phyloP scores from a whole-genome alignment of 805 yeast genomes.

The Suhomyces kilbournensis region DNA sequence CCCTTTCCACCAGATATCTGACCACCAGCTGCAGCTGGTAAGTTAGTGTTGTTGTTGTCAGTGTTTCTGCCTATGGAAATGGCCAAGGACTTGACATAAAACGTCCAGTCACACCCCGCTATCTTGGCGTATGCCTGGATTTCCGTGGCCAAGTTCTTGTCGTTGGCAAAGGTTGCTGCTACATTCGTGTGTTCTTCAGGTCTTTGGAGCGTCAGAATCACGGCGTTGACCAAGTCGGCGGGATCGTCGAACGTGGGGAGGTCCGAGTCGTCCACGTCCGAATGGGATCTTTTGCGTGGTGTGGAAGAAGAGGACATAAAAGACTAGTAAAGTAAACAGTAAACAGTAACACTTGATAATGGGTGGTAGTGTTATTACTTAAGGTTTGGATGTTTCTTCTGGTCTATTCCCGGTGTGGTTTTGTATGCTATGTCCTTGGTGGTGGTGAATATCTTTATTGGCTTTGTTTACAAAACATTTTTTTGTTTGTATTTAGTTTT shows the following conservation, averaged over 20 bases:
- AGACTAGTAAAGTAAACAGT: no score
- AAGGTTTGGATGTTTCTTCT: no score
- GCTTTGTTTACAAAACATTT: conserved; percentile 21
- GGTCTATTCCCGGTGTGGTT: no score
- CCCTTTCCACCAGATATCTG: conserved; percentile 1
- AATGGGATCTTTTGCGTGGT: conserved; percentile 27
- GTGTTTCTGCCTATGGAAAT: conserved; percentile 88
- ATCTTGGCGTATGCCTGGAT: conserved; percentile 98
- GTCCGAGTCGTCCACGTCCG: conserved; percentile 21
- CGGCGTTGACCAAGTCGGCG: conserved; percentile 65
- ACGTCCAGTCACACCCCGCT: conserved; percentile 93
- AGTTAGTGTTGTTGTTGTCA: conserved; percentile 14
- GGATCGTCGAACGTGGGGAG: conserved; percentile 53
- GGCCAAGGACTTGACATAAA: conserved; percentile 74
- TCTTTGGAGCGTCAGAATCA: conserved; percentile 62
- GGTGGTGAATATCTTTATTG: neutral
- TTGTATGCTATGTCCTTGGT: no score
- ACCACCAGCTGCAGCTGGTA: conserved; percentile 9
- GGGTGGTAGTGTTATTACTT: no score
- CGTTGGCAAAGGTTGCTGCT: conserved; percentile 69
- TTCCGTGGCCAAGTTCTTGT: conserved; percentile 63
- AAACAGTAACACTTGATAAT: no score
- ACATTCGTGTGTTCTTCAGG: conserved; percentile 80
- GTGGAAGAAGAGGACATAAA: conserved; percentile 23
- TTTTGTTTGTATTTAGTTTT: neutral